phyloP scores from a whole-genome alignment of 768 basidiomycete species.

The Suillus ampliporus region DNA sequence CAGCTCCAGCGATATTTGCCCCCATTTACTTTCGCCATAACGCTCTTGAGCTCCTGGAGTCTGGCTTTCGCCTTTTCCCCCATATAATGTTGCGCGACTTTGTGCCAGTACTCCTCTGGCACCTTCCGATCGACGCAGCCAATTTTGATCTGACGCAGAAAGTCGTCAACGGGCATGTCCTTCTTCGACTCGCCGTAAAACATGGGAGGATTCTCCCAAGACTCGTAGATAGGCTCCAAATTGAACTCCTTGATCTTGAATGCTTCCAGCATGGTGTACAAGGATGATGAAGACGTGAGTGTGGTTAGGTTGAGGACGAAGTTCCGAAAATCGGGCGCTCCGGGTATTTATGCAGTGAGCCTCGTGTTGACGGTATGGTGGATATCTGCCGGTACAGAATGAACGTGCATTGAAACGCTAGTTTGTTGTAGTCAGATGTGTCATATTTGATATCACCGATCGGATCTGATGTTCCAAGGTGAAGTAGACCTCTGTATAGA shows the following conservation, averaged over 20 bases:
- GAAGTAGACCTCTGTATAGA: neutral
- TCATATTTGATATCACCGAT: slow-evolving; percentile 4
- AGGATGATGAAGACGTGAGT: neutral
- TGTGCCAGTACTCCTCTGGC: slow-evolving; percentile 84
- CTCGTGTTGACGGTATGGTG: slow-evolving; percentile 3
- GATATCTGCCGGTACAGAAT: neutral
- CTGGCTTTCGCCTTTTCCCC: slow-evolving; percentile 69
- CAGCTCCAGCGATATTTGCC: slow-evolving; percentile 83
- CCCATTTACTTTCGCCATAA: slow-evolving; percentile 75
- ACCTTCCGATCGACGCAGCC: slow-evolving; percentile 75
- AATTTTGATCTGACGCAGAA: slow-evolving; percentile 72
- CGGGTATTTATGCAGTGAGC: slow-evolving; percentile 3
- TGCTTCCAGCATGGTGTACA: slow-evolving; percentile 60
- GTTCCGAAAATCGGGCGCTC: neutral
- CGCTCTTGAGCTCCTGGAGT: slow-evolving; percentile 71
- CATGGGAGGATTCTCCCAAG: slow-evolving; percentile 69
- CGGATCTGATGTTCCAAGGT: slow-evolving; percentile 5
- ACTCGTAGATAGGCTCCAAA: slow-evolving; percentile 66
- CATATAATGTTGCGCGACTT: slow-evolving; percentile 79
- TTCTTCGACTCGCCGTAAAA: slow-evolving; percentile 74
- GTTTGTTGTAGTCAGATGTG: slow-evolving; percentile 3
- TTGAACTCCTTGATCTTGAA: slow-evolving; percentile 84
- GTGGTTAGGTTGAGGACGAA: neutral
- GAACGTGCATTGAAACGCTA: neutral
- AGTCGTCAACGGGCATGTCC: slow-evolving; percentile 71